A percentile compares a stretch with the other conserved stretches of the same genome.
Evolutionary conservation across 2,329 filamentous ascomycete species (phyloP).

Genomic region (Colletotrichum viniferum): DNA sequence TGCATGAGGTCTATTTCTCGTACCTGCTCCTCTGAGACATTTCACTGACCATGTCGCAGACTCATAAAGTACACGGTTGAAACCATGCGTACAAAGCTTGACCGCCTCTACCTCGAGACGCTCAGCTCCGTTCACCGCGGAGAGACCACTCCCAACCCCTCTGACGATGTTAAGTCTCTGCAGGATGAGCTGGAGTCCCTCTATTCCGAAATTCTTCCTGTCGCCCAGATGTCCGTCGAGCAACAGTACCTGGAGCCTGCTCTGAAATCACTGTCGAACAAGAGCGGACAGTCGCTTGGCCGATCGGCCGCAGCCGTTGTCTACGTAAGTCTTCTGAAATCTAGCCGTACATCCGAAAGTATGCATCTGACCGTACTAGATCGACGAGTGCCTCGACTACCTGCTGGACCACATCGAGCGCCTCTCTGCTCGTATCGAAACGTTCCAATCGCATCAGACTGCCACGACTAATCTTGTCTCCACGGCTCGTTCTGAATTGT

Average conservation of each 20-base stretch:
- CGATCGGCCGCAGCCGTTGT: conserved; percentile 51
- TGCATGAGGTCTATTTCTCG: conserved; percentile 50
- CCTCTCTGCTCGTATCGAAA: conserved; percentile 45
- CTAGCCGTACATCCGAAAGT: background rate
- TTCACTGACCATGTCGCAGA: conserved; percentile 31
- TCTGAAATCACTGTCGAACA: conserved; percentile 46
- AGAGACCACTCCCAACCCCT: conserved; percentile 38
- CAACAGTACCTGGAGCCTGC: conserved; percentile 70
- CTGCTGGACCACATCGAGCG: conserved; percentile 51
- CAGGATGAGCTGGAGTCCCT: conserved; percentile 72
- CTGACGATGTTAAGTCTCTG: conserved; percentile 45
- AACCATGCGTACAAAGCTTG: conserved; percentile 56
- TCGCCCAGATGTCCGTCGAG: conserved; percentile 74
- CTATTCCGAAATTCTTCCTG: conserved; percentile 70
- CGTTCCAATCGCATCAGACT: conserved; percentile 50
- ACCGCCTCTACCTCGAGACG: conserved; percentile 59
- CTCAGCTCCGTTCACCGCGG: conserved; percentile 31
- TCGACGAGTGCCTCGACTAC: conserved; percentile 56
- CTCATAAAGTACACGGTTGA: conserved; percentile 64
- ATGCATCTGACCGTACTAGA: conserved; percentile 38
- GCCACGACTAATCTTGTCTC: conserved; percentile 42
- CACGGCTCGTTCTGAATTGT: conserved; percentile 49
- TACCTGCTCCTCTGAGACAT: background rate
- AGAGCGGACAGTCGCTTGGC: conserved; percentile 46
- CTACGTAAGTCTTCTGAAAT: conserved; percentile 47